These are phyloP conservation scores for Apiospora rasikravindrae DNA, from an alignment of 2,329 filamentous ascomycete genomes.

Conservation along the genomic window DNA sequence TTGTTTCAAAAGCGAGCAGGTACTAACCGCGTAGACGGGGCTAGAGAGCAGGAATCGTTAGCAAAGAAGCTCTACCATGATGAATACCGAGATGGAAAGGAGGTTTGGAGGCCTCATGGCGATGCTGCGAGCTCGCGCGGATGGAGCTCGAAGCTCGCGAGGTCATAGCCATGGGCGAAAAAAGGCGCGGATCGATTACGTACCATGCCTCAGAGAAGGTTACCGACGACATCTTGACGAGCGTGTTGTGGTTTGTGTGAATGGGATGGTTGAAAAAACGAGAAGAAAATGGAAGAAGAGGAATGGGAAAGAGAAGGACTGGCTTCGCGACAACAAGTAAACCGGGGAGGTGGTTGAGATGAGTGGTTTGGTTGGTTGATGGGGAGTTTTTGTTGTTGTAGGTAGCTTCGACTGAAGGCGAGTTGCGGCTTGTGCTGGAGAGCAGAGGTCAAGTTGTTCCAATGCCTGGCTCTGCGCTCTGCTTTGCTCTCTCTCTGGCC, in stretches of 20 bases:
- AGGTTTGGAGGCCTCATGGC: not conserved
- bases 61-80: slow-evolving; percentile 19
- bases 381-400: slow-evolving; percentile 15
- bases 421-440: slow-evolving; percentile 17
- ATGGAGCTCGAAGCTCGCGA: slow-evolving; percentile 27
- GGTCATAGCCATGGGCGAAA: slow-evolving; percentile 22
- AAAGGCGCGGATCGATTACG: slow-evolving; percentile 36
- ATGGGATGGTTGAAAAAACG: slow-evolving; percentile 24
- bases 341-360: slow-evolving; percentile 1
- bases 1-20: slow-evolving; percentile 28
- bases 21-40: slow-evolving; percentile 98
- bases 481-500: not conserved
- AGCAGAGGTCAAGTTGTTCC: slow-evolving; percentile 14
- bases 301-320: slow-evolving; percentile 15
- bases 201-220: slow-evolving; percentile 40
- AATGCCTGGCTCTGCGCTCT: not conserved
- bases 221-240: slow-evolving; percentile 28
- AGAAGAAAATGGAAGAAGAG: slow-evolving; percentile 23
- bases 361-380: slow-evolving; percentile 11
- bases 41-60: slow-evolving; percentile 53
- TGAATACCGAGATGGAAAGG: slow-evolving; percentile 6
- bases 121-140: slow-evolving; percentile 29
- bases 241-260: slow-evolving; percentile 25
- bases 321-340: slow-evolving; percentile 15
- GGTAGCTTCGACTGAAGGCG: slow-evolving; percentile 11